phyloP scores from a whole-genome alignment of 2,329 filamentous ascomycete genomes.

The Emmonsiellopsis sp. region DNA sequence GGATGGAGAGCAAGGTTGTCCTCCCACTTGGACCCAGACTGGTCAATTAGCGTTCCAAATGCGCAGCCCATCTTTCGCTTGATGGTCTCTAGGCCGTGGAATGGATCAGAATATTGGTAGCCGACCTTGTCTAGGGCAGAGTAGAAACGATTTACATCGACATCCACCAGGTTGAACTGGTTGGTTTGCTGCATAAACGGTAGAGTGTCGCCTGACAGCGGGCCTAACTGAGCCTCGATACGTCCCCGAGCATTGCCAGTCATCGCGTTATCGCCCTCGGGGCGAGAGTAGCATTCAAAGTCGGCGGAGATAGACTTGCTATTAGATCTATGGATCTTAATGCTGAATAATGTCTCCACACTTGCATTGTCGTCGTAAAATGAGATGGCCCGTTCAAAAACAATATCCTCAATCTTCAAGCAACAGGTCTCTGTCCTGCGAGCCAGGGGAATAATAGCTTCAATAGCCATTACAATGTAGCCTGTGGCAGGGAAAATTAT shows the following conservation, averaged over 20 bases:
- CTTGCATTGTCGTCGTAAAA: conserved; percentile 12
- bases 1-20: conserved; percentile 16
- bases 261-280: not conserved
- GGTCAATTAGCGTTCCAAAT: not conserved
- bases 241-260: not conserved
- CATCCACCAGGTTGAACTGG: not conserved
- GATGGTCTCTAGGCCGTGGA: conserved; percentile 12
- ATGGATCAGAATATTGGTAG: conserved; percentile 15
- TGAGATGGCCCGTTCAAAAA: conserved; percentile 13
- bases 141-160: conserved; percentile 17
- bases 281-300: conserved; percentile 1
- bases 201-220: conserved; percentile 1
- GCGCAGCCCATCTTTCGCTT: conserved; percentile 7
- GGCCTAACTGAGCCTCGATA: not conserved
- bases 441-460: conserved; percentile 7
- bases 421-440: conserved; percentile 1
- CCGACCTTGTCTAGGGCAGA: conserved; percentile 13
- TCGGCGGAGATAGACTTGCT: not conserved
- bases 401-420: conserved; percentile 13
- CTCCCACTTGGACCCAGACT: not conserved
- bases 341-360: conserved; percentile 9
- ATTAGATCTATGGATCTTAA: not conserved
- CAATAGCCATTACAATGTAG: conserved; percentile 12
- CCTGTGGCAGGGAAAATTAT: conserved; percentile 18
- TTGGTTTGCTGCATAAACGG: not conserved